phyloP scores from a whole-genome alignment of 2,329 filamentous ascomycete genomes.

The Claviceps pusilla region DNA sequence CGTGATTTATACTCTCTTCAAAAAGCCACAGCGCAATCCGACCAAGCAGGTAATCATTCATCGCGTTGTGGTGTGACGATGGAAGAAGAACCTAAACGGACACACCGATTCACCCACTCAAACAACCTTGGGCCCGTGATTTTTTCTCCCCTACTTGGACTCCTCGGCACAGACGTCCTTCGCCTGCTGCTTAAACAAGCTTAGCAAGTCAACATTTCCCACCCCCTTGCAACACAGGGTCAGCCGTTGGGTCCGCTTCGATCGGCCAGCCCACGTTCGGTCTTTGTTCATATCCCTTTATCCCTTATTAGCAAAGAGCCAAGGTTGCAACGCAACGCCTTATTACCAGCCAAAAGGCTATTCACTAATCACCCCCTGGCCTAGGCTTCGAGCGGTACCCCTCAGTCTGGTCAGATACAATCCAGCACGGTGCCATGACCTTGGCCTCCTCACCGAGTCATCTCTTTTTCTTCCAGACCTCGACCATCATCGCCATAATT shows the following conservation, averaged over 20 bases:
- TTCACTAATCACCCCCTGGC: not conserved
- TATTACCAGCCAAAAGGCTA: conserved; percentile 7
- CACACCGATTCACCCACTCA: not conserved
- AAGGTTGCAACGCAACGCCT: conserved; percentile 8
- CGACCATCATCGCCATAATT: conserved; percentile 17
- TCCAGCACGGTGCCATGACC: conserved; percentile 23
- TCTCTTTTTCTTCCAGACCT: conserved; percentile 23
- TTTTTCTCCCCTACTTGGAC: not conserved
- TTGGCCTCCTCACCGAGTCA: conserved; percentile 26
- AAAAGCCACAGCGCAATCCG: not conserved
- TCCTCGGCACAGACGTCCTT: not conserved
- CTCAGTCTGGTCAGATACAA: conserved; percentile 28
- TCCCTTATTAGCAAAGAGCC: not conserved
- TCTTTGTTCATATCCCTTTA: conserved; percentile 3
- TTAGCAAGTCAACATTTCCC: not conserved
- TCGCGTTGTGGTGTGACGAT: not conserved
- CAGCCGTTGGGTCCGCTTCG: conserved; percentile 3
- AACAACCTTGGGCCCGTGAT: not conserved
- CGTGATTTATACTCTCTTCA: not conserved
- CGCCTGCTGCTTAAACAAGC: not conserved
- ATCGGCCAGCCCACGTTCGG: conserved; percentile 9
- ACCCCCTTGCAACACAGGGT: conserved; percentile 3
- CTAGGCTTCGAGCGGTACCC: conserved; percentile 15
- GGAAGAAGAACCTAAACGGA: not conserved
- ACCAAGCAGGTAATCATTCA: not conserved